Evolutionary conservation across 345 rosid genomes (phyloP), one percentile per base, ranked within the genome.

Genomic region (Sisymbrium irio): DNA sequence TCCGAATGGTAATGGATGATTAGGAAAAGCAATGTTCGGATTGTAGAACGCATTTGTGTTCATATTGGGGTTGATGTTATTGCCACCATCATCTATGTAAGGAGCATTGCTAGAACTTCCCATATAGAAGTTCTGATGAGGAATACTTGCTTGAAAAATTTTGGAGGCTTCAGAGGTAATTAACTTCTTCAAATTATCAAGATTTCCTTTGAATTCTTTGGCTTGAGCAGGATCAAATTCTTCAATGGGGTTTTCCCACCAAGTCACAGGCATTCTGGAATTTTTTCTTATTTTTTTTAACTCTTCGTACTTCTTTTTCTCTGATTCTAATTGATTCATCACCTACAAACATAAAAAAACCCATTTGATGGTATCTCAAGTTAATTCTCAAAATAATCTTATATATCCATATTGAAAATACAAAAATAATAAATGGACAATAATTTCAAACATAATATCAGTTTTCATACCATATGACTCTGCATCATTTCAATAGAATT

Each of bases 171-270:
- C 85, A 17, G 50, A n/a, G 18, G 63, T 47, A 0, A 89, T 83
- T 3, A 50, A 44, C 18, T 70, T 77, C 73, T 74, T 84, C 37
- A 91, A 73, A 35, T 61, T 78, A 67, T 77, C 81, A 37, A 91
- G 62, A 0, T 77, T 46, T 7, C 37, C 25, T 62, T 77, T 83
- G 61, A 89, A 49, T 39, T 41, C 82, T 33, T 74, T 56, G 7
- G 81, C 78, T 69, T 86, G 83, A 5, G 30, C 1, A 4, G 67
- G 7, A 10, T 30, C 69, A 10, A 87, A 79, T 36, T 67, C 78
- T 1, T 81, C 84, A 2, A 77, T 28, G 1, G 89, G 87, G 2
- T 79, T 49, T 66, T 84, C 81, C 96, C 89, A 87, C 90, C 92
- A 85, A 42, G 61, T 37, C 45, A 59, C 72, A 33, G 15, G 10